phyloP scores from a whole-genome alignment of 768 basidiomycete species.

The Coprinopsis strossmayeri region DNA sequence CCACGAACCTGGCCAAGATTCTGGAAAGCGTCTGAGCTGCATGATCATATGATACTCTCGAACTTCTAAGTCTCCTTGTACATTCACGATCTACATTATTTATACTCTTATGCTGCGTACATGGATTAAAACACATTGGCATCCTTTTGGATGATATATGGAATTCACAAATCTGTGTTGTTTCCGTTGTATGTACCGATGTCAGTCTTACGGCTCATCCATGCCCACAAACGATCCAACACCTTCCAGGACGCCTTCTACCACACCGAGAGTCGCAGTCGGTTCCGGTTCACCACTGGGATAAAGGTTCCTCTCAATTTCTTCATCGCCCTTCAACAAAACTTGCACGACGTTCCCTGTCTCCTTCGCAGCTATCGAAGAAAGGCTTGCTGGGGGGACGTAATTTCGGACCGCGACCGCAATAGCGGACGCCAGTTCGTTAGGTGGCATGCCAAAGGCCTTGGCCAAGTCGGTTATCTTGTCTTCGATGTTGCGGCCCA shows the following conservation, averaged over 20 bases:
- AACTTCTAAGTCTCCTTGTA: no score
- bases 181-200: neutral
- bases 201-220: slow-evolving; percentile 31
- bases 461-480: slow-evolving; percentile 54
- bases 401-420: slow-evolving; percentile 51
- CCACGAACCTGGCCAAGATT: neutral
- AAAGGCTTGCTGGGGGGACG: slow-evolving; percentile 55
- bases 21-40: no score
- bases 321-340: slow-evolving; percentile 23
- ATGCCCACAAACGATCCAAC: slow-evolving; percentile 39
- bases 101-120: no score
- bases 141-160: no score
- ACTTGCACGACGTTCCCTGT: slow-evolving; percentile 37
- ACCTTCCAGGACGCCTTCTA: slow-evolving; percentile 24
- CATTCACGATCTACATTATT: no score
- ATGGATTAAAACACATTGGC: no score
- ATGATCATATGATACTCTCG: no score
- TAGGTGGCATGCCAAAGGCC: slow-evolving; percentile 54
- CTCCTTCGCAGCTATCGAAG: slow-evolving; percentile 44
- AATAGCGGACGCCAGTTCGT: slow-evolving; percentile 58
- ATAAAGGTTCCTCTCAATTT: slow-evolving; percentile 9
- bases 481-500: slow-evolving; percentile 34
- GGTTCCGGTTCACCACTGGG: slow-evolving; percentile 12
- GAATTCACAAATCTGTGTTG: no score
- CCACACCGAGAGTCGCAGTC: slow-evolving; percentile 17